Conservation (phyloP, 345 rosid species). For the Citrus unshiu region DNA sequence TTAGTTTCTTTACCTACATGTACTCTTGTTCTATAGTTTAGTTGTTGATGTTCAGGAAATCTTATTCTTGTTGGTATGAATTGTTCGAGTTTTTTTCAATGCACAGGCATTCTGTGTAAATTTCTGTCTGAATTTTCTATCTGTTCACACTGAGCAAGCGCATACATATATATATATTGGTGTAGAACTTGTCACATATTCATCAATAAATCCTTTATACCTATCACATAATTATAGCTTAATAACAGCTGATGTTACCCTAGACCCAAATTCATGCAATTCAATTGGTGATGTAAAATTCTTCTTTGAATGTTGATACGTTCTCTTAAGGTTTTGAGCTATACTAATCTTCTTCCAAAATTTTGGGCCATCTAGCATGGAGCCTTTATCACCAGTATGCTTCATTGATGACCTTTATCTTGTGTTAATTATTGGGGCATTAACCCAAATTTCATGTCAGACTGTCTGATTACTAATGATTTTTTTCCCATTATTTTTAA, state of each 20-base stretch:
- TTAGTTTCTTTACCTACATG: background rate
- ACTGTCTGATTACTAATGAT: constrained; percentile 15
- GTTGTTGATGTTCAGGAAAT: background rate
- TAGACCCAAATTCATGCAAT: background rate
- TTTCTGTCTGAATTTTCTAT: background rate
- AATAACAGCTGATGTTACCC: background rate
- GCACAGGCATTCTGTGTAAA: background rate
- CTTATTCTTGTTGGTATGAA: background rate
- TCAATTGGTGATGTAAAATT: background rate
- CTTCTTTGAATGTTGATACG: background rate
- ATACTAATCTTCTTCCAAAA: background rate
- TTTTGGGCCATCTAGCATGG: background rate
- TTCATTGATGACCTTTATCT: background rate
- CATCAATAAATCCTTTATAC: background rate
- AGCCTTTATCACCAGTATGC: background rate
- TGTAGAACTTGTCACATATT: background rate
- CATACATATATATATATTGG: background rate
- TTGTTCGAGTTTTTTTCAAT: too few relatives aligned
- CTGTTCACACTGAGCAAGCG: background rate
- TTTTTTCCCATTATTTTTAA: background rate
- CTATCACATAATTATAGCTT: background rate
- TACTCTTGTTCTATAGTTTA: background rate
- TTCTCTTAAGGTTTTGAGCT: background rate
- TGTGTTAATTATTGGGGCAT: background rate
- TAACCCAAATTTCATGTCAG: background rate